A percentile compares a stretch with the other conserved stretches of the same genome.
These are phyloP conservation scores for Colletotrichum euphorbiae DNA, from an alignment of 2,329 filamentous ascomycete genomes.

Conservation along the genomic window DNA sequence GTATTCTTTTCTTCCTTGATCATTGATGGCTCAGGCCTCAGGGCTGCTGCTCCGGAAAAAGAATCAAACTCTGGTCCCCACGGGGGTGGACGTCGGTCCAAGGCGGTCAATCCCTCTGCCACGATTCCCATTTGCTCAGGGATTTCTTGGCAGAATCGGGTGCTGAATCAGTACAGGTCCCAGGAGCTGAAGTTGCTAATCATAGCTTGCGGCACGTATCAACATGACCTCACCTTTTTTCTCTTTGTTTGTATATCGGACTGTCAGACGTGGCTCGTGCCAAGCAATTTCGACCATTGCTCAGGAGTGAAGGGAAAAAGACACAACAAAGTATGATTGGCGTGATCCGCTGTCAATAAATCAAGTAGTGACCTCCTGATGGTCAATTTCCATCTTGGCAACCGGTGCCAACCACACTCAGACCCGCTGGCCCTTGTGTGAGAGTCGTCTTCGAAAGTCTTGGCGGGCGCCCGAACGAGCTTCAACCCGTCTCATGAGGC, in stretches of 20 bases:
- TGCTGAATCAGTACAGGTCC: slow-evolving; percentile 32
- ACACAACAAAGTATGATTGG: slow-evolving; percentile 7
- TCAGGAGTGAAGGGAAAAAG: background rate
- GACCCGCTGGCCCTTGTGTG: background rate
- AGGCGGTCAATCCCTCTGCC: slow-evolving; percentile 11
- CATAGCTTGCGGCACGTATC: slow-evolving; percentile 31
- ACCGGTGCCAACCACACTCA: slow-evolving; percentile 27
- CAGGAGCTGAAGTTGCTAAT: background rate
- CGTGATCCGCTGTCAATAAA: slow-evolving; percentile 7
- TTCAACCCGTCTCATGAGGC: slow-evolving; percentile 4
- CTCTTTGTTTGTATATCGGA: background rate
- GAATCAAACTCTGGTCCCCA: slow-evolving; percentile 12
- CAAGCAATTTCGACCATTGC: no score
- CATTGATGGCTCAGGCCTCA: no score
- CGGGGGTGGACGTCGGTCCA: slow-evolving; percentile 16
- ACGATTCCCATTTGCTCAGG: slow-evolving; percentile 11
- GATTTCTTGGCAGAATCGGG: slow-evolving; percentile 28
- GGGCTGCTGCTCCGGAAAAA: slow-evolving; percentile 7
- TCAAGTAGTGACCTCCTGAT: background rate
- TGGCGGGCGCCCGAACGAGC: background rate
- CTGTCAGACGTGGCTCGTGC: slow-evolving; percentile 19
- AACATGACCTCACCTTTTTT: slow-evolving; percentile 4
- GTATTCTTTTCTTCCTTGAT: background rate
- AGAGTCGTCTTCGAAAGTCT: background rate
- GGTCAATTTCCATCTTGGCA: slow-evolving; percentile 4